Evolutionary conservation across 192 early-diverging fungal species (phyloP), one percentile per base, ranked within the genome.

Genomic region (Entomortierella chlamydospora): DNA sequence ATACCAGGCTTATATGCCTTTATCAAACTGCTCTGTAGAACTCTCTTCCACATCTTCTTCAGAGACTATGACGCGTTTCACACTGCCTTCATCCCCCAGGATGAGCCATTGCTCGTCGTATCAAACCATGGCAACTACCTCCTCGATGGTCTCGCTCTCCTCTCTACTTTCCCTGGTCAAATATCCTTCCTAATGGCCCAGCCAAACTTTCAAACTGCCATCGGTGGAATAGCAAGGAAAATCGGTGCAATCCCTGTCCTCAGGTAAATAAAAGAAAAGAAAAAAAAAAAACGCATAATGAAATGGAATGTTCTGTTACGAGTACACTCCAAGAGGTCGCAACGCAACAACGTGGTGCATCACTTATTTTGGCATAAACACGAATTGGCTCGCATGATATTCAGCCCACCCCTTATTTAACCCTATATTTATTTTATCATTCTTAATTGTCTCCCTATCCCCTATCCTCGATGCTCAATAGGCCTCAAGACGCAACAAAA

Each of bases 41-140:
- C 78, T 11, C 65, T 83, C 30, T 83, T 83, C 51, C 70, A 65
- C 39, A 70, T 83, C 47, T 83, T 83, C 23, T 83, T 81, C 59
- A 51, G 76, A n/a, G 76, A 83, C 39, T 73, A 81, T 61, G 77
- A 70, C 41, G 82, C 77, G 12, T 81, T 83, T 26, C 74, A 80
- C 43, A 52, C 76, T 3, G 52, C 52, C 25, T 51, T 56, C 33
- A 68, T 83, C 45, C 82, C 82, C 17, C 28, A 34, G 17, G 54
- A 83, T 47, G 82, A 83, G 37, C 82, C 82, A 13, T 49, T 83
- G 5, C 53, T 83, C 1, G 77, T 83, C 43, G 72, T 83, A n/a
- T 77, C 82, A 10, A 78, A 78, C 41, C 82, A 83, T 66, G 82
- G 82, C 45, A 83, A 83, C 58, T 83, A 81, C 61, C 65, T 83